phyloP scores from a whole-genome alignment of 176 grass and related monocot genomes.

The Poa pratensis region DNA sequence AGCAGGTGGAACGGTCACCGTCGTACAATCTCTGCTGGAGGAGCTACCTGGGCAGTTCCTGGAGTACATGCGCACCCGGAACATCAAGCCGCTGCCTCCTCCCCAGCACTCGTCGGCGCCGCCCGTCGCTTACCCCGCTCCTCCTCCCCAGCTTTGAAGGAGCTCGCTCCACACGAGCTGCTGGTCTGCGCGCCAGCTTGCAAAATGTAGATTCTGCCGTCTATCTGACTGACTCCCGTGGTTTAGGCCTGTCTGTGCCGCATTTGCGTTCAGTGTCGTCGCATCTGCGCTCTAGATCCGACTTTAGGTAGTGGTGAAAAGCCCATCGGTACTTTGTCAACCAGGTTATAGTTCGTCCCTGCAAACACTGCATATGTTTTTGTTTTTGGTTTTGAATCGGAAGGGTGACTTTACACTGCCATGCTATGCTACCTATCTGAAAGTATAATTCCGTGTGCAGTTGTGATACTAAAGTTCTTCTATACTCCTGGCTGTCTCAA shows the following conservation, averaged over 20 bases:
- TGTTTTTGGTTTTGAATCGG: not conserved
- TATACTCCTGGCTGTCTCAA: not conserved
- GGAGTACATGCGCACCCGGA: conserved; percentile 73
- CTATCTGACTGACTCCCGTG: not conserved
- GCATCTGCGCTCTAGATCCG: not conserved
- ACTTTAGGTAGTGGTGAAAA: not conserved
- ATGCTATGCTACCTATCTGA: not conserved
- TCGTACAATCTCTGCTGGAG: conserved; percentile 87
- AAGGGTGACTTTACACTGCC: not conserved
- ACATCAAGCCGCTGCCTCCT: conserved; percentile 57
- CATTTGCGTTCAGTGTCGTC: not conserved
- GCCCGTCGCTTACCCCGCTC: not conserved
- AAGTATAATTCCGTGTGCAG: not conserved
- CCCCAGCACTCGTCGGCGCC: not conserved
- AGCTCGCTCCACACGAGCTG: not conserved
- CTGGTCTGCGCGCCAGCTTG: not conserved
- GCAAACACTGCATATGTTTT: not conserved
- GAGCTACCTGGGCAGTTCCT: conserved; percentile 90
- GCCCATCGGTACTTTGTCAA: not conserved
- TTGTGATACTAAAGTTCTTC: not conserved
- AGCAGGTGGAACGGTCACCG: conserved; percentile 69
- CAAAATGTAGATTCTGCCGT: conserved; percentile 34
- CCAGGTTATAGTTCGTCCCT: not conserved
- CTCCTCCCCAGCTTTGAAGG: conserved; percentile 31
- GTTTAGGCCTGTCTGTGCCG: conserved; percentile 3